Conservation (phyloP, 1,139 yeast species). For the Suhomyces bolitotheri region DNA sequence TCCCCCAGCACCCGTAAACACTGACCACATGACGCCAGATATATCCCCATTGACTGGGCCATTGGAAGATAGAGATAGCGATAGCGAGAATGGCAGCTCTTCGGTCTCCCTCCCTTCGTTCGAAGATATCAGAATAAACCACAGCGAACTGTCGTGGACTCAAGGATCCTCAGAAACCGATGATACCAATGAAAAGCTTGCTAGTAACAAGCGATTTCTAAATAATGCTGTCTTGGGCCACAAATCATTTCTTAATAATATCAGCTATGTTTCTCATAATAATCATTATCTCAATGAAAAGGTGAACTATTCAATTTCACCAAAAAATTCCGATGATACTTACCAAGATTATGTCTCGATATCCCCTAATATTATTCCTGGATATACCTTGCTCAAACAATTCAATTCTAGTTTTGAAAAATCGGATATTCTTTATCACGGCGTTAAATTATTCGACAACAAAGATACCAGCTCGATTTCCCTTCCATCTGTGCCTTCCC, state of each 20-base stretch:
- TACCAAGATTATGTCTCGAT: slow-evolving; percentile 19
- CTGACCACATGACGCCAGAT: no score
- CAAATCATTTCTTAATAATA: slow-evolving; percentile 29
- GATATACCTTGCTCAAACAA: slow-evolving; percentile 25
- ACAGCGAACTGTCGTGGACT: slow-evolving; percentile 7
- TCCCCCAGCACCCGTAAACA: no score
- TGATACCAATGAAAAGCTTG: slow-evolving; percentile 3
- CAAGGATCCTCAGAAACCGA: slow-evolving; percentile 6
- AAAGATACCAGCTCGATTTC: slow-evolving; percentile 3
- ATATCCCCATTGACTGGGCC: no score
- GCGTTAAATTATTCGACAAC: slow-evolving; percentile 9
- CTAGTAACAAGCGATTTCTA: slow-evolving; percentile 7
- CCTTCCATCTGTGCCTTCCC: slow-evolving; percentile 2
- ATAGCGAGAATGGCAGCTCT: slow-evolving; percentile 6
- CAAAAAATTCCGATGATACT: slow-evolving; percentile 12
- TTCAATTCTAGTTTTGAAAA: slow-evolving; percentile 18
- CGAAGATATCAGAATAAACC: slow-evolving; percentile 5
- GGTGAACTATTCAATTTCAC: slow-evolving; percentile 13
- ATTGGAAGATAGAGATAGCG: neutral
- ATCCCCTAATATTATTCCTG: slow-evolving; percentile 23
- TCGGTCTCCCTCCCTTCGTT: slow-evolving; percentile 12
- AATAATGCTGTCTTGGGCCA: slow-evolving; percentile 16
- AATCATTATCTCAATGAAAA: slow-evolving; percentile 23
- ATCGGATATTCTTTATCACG: slow-evolving; percentile 23
- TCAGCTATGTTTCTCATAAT: slow-evolving; percentile 28